Evolutionary conservation across 306 rosid species (phyloP), one percentile per base, ranked within the genome.

Genomic region (Hippophae tibetana): DNA sequence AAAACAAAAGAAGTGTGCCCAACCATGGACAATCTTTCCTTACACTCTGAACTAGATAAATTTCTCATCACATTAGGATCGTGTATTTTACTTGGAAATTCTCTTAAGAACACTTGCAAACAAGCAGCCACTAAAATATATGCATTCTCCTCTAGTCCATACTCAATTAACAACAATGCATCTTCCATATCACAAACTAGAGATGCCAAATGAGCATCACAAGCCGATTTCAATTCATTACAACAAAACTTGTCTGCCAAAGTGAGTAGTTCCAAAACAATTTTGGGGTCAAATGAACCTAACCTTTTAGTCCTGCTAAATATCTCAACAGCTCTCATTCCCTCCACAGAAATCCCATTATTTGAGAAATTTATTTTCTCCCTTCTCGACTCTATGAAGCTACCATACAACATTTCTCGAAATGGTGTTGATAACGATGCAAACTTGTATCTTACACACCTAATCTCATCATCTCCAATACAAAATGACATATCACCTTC

Each of bases 81-180:
- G 38, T 79, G 82, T 74, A 86, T 62, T 3, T 85, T 77, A 70
- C 53, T 26, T 0, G 97, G 95, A 6, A 89, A 89, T 81, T 86
- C 97, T 74, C 97, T 78, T 42, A 89, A 58, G 50, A 79, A 76
- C 73, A 86, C 82, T 77, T 89, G 97, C 82, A 89, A 80, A 73
- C 97, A 86, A 72, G 97, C 86, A 7, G 89, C 92, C 57, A 89
- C 92, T 9, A 89, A 72, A 59, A 89, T 76, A 64, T 81, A 72
- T 0, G 95, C 86, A 0, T 58, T 74, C 79, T 86, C 97, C 74
- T 84, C 97, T 58, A 89, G 52, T 23, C 87, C 97, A 56, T 89
- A 84, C 59, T 86, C 97, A 42, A 89, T 50, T 10, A 89, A 69
- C 74, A 80, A 61, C 74, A 65, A 40, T 2, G 92, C 92, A 13